Conservation (phyloP, 1,139 yeast species). For the Arxiozyma bovina region DNA sequence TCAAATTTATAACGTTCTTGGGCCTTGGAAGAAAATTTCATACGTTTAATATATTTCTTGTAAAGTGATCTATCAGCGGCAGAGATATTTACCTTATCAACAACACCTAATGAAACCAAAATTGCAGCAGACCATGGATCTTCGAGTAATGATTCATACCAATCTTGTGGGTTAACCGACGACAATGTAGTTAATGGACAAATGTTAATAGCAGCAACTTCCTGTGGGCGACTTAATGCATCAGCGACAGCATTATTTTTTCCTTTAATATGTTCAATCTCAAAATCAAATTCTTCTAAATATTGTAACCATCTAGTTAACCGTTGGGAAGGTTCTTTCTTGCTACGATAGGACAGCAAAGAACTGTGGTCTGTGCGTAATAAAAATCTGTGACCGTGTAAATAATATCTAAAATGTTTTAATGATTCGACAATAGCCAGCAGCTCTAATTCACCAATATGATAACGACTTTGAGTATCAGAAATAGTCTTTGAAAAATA, state of each 20-base stretch:
- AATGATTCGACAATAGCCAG: slow-evolving; percentile 11
- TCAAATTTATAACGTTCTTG: background rate
- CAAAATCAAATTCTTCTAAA: slow-evolving; percentile 11
- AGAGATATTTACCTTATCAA: background rate
- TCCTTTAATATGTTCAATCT: slow-evolving; percentile 7
- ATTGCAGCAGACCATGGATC: slow-evolving; percentile 2
- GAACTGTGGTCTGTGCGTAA: slow-evolving; percentile 13
- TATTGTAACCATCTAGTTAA: slow-evolving; percentile 11
- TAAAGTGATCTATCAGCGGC: background rate
- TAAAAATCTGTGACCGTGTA: slow-evolving; percentile 11
- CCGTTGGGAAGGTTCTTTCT: slow-evolving; percentile 10
- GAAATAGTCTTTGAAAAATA: slow-evolving; percentile 11
- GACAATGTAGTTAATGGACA: background rate
- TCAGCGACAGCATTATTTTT: slow-evolving; percentile 12
- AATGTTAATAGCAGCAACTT: background rate
- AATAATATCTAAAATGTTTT: slow-evolving; percentile 8
- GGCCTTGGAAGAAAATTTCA: background rate
- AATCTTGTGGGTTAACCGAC: background rate
- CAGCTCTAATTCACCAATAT: slow-evolving; percentile 12
- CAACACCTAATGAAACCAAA: background rate
- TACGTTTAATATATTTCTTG: background rate
- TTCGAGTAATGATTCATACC: too few species aligned
- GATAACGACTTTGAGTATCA: slow-evolving; percentile 10
- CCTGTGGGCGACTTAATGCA: slow-evolving; percentile 7
- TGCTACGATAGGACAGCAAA: slow-evolving; percentile 7